These are phyloP conservation scores for Neonectria neomacrospora DNA, from an alignment of 2,329 filamentous ascomycete species.

Conservation along the genomic window DNA sequence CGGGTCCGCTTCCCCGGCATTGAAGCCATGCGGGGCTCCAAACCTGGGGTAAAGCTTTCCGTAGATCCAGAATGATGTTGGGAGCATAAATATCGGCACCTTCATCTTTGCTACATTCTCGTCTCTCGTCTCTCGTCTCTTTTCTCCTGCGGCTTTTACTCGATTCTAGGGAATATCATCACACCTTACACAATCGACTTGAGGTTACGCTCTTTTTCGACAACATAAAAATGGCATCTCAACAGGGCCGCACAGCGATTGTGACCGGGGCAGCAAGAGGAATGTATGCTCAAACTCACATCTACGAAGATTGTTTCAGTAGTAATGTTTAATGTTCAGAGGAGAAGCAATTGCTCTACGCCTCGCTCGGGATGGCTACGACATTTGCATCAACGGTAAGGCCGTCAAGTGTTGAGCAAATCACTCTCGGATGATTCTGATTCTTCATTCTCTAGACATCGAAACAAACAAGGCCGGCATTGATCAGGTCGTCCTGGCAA, in stretches of 20 bases:
- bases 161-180: background rate
- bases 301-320: background rate
- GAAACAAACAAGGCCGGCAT: constrained; percentile 50
- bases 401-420: background rate
- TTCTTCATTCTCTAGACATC: constrained; percentile 12
- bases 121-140: background rate
- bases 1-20: background rate
- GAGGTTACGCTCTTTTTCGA: background rate
- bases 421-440: background rate
- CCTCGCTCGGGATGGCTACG: constrained; percentile 72
- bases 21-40: background rate
- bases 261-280: constrained; percentile 24
- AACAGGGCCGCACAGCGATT: constrained; percentile 15
- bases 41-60: background rate
- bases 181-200: background rate
- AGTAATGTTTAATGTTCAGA: constrained; percentile 47
- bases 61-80: background rate
- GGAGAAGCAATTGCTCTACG: constrained; percentile 72
- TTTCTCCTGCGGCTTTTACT: background rate
- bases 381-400: constrained; percentile 63
- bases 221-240: constrained; percentile 2
- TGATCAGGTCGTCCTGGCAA: constrained; percentile 64
- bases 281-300: background rate
- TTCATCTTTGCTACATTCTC: background rate
- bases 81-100: background rate